Base-by-base conservation (phyloP, 2,329 filamentous ascomycete species). In the Daldinia sp. region DNA sequence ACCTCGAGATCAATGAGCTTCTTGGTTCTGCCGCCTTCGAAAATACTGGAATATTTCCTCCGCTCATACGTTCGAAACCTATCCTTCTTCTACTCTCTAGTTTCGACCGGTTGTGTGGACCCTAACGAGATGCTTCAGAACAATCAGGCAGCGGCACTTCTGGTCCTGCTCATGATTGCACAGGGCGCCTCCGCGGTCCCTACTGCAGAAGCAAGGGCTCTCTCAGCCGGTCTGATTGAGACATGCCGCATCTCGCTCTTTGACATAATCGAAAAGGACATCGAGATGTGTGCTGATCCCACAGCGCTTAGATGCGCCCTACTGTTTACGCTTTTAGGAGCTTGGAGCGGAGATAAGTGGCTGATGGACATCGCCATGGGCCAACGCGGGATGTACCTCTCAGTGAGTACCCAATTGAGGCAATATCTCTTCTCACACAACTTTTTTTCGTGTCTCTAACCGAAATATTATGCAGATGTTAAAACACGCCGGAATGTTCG, bases 351-450 rank as follows among this genome's bases (percentile, higher is more conserved):
- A 45, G 89, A 91, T 74, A 91, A 91, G 76, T 91, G 89, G 88
- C 86, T 90, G 67, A 91, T 91, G 88, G 88, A 91, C 70, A 90
- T 91, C 67, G 85, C 88, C 39, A 90, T 91, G 87, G 88, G 89
- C 27, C 89, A 91, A 74, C 83, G 88, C 48, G 87, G 87, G 59
- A 91, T 91, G 87, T 91, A 91, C 73, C 83, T 90, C 62, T 84
- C 88, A 61, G 83, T 85, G 70, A 78, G 82, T 21, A 29, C n/a
- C 17, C 43, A 45, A 62, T 35, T 4, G 30, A 6, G 49, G 25
- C 32, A 50, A 45, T 48, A 29, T 21, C 19, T 29, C 47, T 25
- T 35, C 25, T 21, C 27, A n/a, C 29, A 19, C 17, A 30, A 4
- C 11, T 50, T 37, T 7, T 23, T 23, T 25, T 17, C 8, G 30